Conservation (phyloP, 108 stramenopile genomes). For the Tribonema minus region DNA sequence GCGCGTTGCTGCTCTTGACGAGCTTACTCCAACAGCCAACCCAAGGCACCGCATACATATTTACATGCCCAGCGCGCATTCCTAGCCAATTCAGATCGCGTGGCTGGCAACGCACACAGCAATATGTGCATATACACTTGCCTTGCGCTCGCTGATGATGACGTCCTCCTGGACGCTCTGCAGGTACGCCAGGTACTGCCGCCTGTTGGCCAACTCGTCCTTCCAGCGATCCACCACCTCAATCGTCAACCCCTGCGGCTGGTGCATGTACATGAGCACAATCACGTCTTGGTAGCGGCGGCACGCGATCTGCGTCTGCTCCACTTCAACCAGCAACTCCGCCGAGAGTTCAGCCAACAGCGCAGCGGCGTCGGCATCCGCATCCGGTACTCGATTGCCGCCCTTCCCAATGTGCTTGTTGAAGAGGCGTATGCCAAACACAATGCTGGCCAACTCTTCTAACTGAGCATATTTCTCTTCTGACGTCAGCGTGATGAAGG, state of each 20-base stretch:
- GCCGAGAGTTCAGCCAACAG: conserved; percentile 13
- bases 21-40: too few relatives aligned
- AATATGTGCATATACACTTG: not conserved
- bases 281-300: conserved; percentile 53
- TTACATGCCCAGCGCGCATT: too few relatives aligned
- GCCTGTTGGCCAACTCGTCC: conserved; percentile 59
- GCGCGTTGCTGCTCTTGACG: too few relatives aligned
- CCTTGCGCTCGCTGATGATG: conserved; percentile 13
- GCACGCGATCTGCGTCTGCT: conserved; percentile 17
- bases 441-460: conserved; percentile 57
- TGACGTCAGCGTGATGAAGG: conserved; percentile 49
- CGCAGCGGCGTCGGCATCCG: conserved; percentile 30
- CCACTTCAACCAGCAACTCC: too few relatives aligned
- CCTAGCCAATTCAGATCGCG: conserved; percentile 13
- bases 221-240: conserved; percentile 55
- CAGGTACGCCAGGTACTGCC: conserved; percentile 59
- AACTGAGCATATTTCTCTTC: conserved; percentile 60
- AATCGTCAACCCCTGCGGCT: conserved; percentile 43
- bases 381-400: conserved; percentile 50
- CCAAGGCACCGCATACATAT: too few relatives aligned
- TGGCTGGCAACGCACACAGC: too few relatives aligned
- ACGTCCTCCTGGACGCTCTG: conserved; percentile 56
- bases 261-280: conserved; percentile 46
- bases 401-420: conserved; percentile 59
- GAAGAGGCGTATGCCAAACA: conserved; percentile 63